Conservation (phyloP, 495 filamentous ascomycete species). For the Penicillium coffeae region DNA sequence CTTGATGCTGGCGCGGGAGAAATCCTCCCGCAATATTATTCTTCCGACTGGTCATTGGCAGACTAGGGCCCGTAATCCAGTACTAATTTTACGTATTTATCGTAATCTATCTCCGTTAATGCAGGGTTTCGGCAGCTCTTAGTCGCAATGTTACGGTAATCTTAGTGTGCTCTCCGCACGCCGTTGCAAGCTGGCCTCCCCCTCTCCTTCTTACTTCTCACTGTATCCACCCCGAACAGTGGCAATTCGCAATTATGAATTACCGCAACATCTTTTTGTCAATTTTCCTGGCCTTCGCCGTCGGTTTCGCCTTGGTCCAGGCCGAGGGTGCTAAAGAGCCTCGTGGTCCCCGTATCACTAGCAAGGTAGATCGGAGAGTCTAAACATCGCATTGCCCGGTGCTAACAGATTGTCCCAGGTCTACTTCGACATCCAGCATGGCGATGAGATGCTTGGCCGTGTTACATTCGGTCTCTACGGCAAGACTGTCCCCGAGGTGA, state of each 20-base stretch:
- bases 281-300: slow-evolving; percentile 68
- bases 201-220: slow-evolving; percentile 11
- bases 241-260: slow-evolving; percentile 43
- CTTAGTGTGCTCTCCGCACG: slow-evolving; percentile 26
- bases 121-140: neutral
- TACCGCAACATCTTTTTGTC: slow-evolving; percentile 55
- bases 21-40: slow-evolving; percentile 35
- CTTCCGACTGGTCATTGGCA: slow-evolving; percentile 22
- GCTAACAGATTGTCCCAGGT: slow-evolving; percentile 46
- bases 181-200: slow-evolving; percentile 43
- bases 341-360: slow-evolving; percentile 94
- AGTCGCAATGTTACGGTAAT: slow-evolving; percentile 8
- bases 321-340: slow-evolving; percentile 68
- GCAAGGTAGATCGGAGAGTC: slow-evolving; percentile 57
- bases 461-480: slow-evolving; percentile 96
- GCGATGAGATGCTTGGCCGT: slow-evolving; percentile 76
- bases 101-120: neutral
- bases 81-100: neutral
- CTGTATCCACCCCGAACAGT: slow-evolving; percentile 11
- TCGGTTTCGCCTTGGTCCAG: slow-evolving; percentile 60
- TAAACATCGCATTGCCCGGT: neutral
- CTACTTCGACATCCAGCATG: slow-evolving; percentile 93
- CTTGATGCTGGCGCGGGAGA: slow-evolving; percentile 18
- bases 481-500: slow-evolving; percentile 90
- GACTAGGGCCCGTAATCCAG: neutral